A percentile compares a stretch with the other conserved stretches of the same genome.
phyloP scores from a whole-genome alignment of 768 basidiomycete genomes.

The Chalciporus pseudorubinellus region DNA sequence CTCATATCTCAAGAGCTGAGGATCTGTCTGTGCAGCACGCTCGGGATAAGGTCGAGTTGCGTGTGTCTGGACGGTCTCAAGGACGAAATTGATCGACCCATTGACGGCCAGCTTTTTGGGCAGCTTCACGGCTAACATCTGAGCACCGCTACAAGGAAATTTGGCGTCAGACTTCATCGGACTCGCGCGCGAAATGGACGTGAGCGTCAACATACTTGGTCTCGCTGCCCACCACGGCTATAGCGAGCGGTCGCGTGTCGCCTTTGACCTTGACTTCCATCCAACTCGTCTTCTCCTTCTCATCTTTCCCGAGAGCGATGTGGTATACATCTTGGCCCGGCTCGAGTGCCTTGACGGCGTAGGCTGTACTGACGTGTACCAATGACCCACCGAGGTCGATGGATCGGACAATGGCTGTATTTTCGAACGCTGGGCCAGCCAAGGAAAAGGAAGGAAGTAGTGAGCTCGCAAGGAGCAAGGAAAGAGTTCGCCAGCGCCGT shows the following conservation, averaged over 20 bases:
- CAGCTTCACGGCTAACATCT: conserved; percentile 61
- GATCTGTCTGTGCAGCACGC: conserved; percentile 68
- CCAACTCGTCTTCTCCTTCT: conserved; percentile 70
- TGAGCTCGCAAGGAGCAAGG: conserved; percentile 44
- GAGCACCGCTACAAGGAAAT: conserved; percentile 39
- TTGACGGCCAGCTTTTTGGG: conserved; percentile 58
- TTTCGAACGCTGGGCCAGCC: conserved; percentile 67
- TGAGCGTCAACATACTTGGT: conserved; percentile 45
- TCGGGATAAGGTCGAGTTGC: conserved; percentile 74
- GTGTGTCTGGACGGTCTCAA: conserved; percentile 79
- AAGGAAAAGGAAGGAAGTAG: conserved; percentile 40
- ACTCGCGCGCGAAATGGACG: not conserved
- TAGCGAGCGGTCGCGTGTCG: conserved; percentile 47
- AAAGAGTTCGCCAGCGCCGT: conserved; percentile 42
- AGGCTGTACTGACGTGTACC: conserved; percentile 87
- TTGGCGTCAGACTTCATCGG: conserved; percentile 12
- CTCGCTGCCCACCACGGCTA: conserved; percentile 49
- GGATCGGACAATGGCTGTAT: conserved; percentile 84
- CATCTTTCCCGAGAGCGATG: conserved; percentile 60
- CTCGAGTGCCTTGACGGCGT: conserved; percentile 72
- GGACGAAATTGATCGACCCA: conserved; percentile 68
- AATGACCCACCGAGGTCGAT: conserved; percentile 88
- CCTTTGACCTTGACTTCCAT: conserved; percentile 82
- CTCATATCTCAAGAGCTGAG: conserved; percentile 76
- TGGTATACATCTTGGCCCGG: conserved; percentile 62